phyloP scores from a whole-genome alignment of 2,329 filamentous ascomycete genomes.

The Thielaviopsis euricoi region DNA sequence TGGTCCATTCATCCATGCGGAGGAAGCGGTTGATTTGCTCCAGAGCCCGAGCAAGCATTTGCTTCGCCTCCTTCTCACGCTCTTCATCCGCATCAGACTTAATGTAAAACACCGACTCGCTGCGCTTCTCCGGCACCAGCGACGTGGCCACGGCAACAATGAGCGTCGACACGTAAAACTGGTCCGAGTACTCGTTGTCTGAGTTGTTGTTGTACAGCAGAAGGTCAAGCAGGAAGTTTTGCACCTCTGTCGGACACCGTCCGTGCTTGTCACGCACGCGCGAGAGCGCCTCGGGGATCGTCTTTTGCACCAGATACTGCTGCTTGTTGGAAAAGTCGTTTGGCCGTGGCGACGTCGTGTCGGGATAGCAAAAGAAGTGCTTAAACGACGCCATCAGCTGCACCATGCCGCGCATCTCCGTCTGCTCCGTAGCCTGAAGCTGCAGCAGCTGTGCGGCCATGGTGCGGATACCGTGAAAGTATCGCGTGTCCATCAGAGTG shows the following conservation, averaged over 20 bases:
- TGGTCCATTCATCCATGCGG: slow-evolving; percentile 51
- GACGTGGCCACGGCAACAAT: slow-evolving; percentile 46
- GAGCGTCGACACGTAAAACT: slow-evolving; percentile 70
- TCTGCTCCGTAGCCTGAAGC: slow-evolving; percentile 51
- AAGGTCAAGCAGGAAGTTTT: slow-evolving; percentile 74
- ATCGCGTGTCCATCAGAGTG: slow-evolving; percentile 78
- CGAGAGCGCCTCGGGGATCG: slow-evolving; percentile 68
- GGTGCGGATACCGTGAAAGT: slow-evolving; percentile 82
- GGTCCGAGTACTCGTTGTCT: slow-evolving; percentile 75
- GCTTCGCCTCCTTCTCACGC: slow-evolving; percentile 26
- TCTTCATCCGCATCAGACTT: slow-evolving; percentile 21
- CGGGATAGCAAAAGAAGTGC: slow-evolving; percentile 72
- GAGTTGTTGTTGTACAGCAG: slow-evolving; percentile 90
- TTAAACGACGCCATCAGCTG: slow-evolving; percentile 78
- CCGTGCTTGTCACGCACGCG: slow-evolving; percentile 55
- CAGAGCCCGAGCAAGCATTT: slow-evolving; percentile 35
- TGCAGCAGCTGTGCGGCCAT: slow-evolving; percentile 69
- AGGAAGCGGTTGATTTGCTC: slow-evolving; percentile 51
- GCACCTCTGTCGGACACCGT: slow-evolving; percentile 61
- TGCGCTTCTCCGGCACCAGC: slow-evolving; percentile 32
- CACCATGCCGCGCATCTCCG: slow-evolving; percentile 59
- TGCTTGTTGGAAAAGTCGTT: slow-evolving; percentile 86
- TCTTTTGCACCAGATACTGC: slow-evolving; percentile 68
- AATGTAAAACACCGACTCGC: slow-evolving; percentile 16
- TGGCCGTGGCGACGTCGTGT: slow-evolving; percentile 60